Percentiles rank a stretch among this genome's conserved stretches.
These are phyloP conservation scores for Mitragyna speciosa DNA, from an alignment of 257 asterid genomes.

Conservation along the genomic window DNA sequence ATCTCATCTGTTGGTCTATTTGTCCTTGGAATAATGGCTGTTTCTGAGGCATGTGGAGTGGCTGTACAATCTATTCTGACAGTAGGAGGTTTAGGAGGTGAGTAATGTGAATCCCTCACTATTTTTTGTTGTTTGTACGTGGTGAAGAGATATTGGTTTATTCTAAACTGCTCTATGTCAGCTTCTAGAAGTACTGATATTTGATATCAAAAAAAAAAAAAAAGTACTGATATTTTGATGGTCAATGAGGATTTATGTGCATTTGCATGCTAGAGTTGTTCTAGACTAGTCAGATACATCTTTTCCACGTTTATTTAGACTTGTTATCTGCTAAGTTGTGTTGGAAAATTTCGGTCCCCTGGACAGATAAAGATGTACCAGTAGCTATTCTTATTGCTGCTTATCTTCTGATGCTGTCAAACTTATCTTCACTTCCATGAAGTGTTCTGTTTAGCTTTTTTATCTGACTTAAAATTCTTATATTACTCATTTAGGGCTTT, in stretches of 20 bases:
- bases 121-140: neutral
- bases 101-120: slow-evolving; percentile 9
- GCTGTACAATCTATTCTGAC: slow-evolving; percentile 90
- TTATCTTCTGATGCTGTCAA: neutral
- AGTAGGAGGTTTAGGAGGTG: slow-evolving; percentile 98
- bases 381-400: neutral
- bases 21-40: slow-evolving; percentile 70
- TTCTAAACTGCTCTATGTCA: neutral
- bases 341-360: neutral
- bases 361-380: neutral
- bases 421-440: neutral
- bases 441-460: neutral
- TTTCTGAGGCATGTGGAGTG: slow-evolving; percentile 95
- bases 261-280: neutral
- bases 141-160: neutral
- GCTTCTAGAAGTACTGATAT: neutral
- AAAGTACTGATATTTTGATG: neutral
- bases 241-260: neutral
- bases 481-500: neutral
- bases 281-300: neutral
- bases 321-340: neutral
- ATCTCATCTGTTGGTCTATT: slow-evolving; percentile 77
- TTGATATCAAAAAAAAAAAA: no score
- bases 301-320: neutral
- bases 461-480: neutral